These are phyloP conservation scores for Vanderwaltozyma polyspora DNA, from an alignment of 805 yeast genomes.

Conservation along the genomic window DNA sequence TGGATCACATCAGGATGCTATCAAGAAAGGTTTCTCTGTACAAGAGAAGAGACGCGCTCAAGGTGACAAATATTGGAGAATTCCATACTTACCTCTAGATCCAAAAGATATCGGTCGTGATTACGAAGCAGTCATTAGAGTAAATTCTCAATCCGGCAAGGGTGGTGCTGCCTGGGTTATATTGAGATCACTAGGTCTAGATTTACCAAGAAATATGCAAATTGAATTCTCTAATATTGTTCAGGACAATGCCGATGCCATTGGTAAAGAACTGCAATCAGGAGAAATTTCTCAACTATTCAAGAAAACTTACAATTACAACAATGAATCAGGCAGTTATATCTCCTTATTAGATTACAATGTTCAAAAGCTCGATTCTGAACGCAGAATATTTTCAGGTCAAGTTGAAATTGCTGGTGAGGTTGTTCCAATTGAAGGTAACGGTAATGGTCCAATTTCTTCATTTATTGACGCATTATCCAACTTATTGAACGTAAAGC, in stretches of 20 bases:
- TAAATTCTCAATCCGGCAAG: constrained; percentile 79
- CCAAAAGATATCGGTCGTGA: constrained; percentile 79
- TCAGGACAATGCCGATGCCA: constrained; percentile 55
- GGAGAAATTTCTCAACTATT: constrained; percentile 56
- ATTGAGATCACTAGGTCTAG: constrained; percentile 61
- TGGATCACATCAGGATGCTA: constrained; percentile 84
- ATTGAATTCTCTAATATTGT: constrained; percentile 63
- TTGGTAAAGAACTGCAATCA: constrained; percentile 61
- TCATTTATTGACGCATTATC: constrained; percentile 57
- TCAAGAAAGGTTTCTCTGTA: constrained; percentile 62
- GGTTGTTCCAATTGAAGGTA: constrained; percentile 37
- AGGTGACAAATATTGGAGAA: constrained; percentile 42
- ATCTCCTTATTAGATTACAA: constrained; percentile 37
- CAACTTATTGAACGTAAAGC: constrained; percentile 33
- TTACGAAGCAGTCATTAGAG: constrained; percentile 87
- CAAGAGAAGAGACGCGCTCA: constrained; percentile 29
- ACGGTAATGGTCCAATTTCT: constrained; percentile 77
- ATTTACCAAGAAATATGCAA: constrained; percentile 72
- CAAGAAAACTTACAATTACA: constrained; percentile 48
- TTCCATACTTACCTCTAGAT: constrained; percentile 77
- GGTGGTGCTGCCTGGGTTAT: constrained; percentile 89
- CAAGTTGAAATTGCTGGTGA: constrained; percentile 38
- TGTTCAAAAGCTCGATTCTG: constrained; percentile 27
- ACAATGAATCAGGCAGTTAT: constrained; percentile 21
- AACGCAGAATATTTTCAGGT: constrained; percentile 30